Evolutionary conservation across 148 eudicot species (phyloP).

Genomic region (Rhododendron henanense): DNA sequence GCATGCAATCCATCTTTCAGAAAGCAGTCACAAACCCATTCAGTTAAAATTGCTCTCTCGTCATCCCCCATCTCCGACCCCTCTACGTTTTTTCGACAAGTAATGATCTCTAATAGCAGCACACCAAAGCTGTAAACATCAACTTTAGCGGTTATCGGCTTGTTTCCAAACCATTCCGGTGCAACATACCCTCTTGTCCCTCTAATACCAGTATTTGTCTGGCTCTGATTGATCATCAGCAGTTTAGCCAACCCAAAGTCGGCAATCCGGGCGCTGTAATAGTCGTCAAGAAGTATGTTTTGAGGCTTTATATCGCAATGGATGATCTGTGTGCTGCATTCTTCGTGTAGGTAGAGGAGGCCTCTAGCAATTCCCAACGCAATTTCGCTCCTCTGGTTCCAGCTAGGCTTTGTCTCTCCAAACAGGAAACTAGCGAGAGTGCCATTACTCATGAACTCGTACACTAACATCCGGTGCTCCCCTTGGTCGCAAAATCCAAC

Average conservation of each 20-base stretch:
- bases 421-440: conserved; percentile 2
- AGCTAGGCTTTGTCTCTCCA: background rate
- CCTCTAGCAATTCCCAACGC: conserved; percentile 18
- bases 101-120: conserved; percentile 14
- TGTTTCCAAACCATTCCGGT: conserved; percentile 16
- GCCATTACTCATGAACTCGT: conserved; percentile 16
- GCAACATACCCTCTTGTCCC: conserved; percentile 23
- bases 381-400: conserved; percentile 6
- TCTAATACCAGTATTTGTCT: conserved; percentile 13
- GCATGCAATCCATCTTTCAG: background rate
- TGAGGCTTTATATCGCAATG: conserved; percentile 21
- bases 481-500: conserved; percentile 16
- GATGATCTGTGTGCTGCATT: conserved; percentile 13
- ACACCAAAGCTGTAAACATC: conserved; percentile 22
- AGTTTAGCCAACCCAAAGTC: conserved; percentile 22
- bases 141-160: conserved; percentile 6
- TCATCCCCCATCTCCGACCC: background rate
- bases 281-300: conserved; percentile 9
- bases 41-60: background rate
- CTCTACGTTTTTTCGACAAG: conserved; percentile 2
- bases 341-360: conserved; percentile 18
- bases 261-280: background rate
- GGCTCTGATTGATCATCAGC: background rate
- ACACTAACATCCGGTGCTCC: conserved; percentile 5
- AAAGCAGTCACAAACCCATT: conserved; percentile 17